phyloP scores from a whole-genome alignment of 768 basidiomycete species.

The Leccinum variicolor region DNA sequence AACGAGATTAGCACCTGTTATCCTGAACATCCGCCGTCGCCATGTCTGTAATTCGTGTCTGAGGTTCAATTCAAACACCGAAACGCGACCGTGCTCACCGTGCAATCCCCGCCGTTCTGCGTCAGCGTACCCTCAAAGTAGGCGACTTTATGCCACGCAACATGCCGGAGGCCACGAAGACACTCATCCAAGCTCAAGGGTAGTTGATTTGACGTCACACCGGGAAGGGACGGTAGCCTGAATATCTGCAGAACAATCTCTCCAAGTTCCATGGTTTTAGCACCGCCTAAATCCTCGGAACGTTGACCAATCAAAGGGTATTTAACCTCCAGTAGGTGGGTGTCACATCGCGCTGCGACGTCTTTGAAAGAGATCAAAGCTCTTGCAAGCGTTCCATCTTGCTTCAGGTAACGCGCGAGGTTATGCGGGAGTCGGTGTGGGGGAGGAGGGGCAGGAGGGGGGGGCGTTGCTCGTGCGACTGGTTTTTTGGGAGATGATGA shows the following conservation, averaged over 20 bases:
- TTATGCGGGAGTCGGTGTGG: slow-evolving; percentile 61
- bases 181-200: slow-evolving; percentile 95
- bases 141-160: slow-evolving; percentile 92
- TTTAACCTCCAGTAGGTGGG: slow-evolving; percentile 77
- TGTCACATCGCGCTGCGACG: slow-evolving; percentile 78
- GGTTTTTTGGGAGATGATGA: slow-evolving; percentile 72
- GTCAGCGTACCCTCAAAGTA: slow-evolving; percentile 93
- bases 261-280: slow-evolving; percentile 71
- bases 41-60: slow-evolving; percentile 51
- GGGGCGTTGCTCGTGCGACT: slow-evolving; percentile 38
- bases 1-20: slow-evolving; percentile 82
- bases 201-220: slow-evolving; percentile 69
- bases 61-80: neutral
- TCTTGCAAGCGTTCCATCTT: slow-evolving; percentile 85
- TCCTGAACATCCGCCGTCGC: slow-evolving; percentile 78
- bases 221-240: slow-evolving; percentile 85
- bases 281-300: slow-evolving; percentile 47
- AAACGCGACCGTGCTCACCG: slow-evolving; percentile 46
- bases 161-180: slow-evolving; percentile 79
- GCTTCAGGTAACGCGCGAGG: slow-evolving; percentile 76
- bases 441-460: slow-evolving; percentile 34
- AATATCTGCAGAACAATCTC: slow-evolving; percentile 90
- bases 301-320: slow-evolving; percentile 81
- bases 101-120: slow-evolving; percentile 91
- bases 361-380: slow-evolving; percentile 90